A percentile compares a stretch with the other conserved stretches of the same genome.
phyloP scores from a whole-genome alignment of 1,284 basidiomycete genomes.

The Rhodofomes roseus region DNA sequence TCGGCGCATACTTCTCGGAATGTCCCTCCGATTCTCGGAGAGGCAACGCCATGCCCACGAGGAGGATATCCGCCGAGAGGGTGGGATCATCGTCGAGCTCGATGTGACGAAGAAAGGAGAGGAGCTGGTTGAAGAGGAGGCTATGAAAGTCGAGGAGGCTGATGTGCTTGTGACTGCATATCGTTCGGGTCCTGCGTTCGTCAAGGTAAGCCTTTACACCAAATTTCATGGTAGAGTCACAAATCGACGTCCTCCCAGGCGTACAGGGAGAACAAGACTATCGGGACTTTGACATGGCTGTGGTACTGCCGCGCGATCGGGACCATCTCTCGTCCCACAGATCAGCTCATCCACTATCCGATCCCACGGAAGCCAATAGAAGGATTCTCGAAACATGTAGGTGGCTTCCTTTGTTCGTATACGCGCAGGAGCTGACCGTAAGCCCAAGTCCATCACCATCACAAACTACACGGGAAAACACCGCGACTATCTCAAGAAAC shows the following conservation, averaged over 20 bases:
- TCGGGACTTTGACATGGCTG: conserved; percentile 81
- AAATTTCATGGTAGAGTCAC: background rate
- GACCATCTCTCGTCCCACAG: conserved; percentile 59
- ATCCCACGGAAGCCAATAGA: conserved; percentile 39
- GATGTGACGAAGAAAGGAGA: conserved; percentile 18
- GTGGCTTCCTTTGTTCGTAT: conserved; percentile 8
- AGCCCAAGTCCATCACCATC: conserved; percentile 68
- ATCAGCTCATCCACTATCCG: conserved; percentile 61
- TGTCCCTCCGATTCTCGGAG: conserved; percentile 47
- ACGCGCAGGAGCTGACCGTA: background rate
- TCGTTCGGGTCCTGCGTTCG: conserved; percentile 65
- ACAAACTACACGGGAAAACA: conserved; percentile 86
- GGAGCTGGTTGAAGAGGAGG: conserved; percentile 32
- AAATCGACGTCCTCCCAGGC: conserved; percentile 39
- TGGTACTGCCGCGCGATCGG: conserved; percentile 72
- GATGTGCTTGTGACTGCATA: conserved; percentile 72
- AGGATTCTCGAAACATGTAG: conserved; percentile 37
- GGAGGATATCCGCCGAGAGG: conserved; percentile 50
- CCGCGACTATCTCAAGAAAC: conserved; percentile 81
- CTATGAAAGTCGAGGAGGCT: conserved; percentile 39
- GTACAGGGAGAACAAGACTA: conserved; percentile 51
- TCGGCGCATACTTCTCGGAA: conserved; percentile 56
- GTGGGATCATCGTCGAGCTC: conserved; percentile 48
- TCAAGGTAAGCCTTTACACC: conserved; percentile 44
- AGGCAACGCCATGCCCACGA: conserved; percentile 52